Base-by-base conservation (phyloP, 2,329 filamentous ascomycete species). In the Hymenotorrendiella dingleyae region DNA sequence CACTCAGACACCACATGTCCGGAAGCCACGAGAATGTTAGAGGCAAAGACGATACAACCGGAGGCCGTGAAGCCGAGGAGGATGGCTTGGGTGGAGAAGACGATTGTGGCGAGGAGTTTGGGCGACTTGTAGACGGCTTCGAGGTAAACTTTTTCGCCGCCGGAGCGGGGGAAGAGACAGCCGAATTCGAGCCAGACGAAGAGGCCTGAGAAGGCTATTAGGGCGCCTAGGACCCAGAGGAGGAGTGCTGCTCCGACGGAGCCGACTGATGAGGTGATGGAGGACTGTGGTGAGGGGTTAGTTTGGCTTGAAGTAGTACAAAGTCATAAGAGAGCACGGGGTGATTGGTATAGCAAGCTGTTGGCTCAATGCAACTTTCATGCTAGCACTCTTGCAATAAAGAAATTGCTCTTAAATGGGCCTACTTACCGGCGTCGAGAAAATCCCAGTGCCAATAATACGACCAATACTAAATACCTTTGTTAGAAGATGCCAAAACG, bases 41-140 rank as follows among this genome's bases (percentile, higher is more conserved):
- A 65, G 1, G 70, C 68, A 78, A 76, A 26, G 10, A 83, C 76
- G 70, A 84, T 73, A 0, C 78, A 71, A 52, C 84, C 83, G 24
- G 74, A 74, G 50, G 76, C 80, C 47, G 73, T 76, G 64, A 71
- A 73, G 5, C 69, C 70, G 9, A 74, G 63, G 6, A 73, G 55
- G 9, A 73, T 61, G 4, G 66, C 66, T 39, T 74, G 71, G 1
- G 69, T 63, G 43, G 70, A 72, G 56, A 70, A 74, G 59, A 70
- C 68, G 42, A 71, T 71, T 4, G 71, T 76, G 3, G 65, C 70
- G 6, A 74, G 62, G 54, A 70, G 74, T 46, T 64, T 68, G 16
- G 74, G 73, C 12, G 63, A 64, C 27, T 60, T 61, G 50, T 69
- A 74, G 16, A 73, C 69, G 29, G 70, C 68, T 58, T 75, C 71